A percentile compares a stretch with the other conserved stretches of the same genome.
Conservation (phyloP, 2,329 filamentous ascomycete genomes). For the Epichloe baconii region DNA sequence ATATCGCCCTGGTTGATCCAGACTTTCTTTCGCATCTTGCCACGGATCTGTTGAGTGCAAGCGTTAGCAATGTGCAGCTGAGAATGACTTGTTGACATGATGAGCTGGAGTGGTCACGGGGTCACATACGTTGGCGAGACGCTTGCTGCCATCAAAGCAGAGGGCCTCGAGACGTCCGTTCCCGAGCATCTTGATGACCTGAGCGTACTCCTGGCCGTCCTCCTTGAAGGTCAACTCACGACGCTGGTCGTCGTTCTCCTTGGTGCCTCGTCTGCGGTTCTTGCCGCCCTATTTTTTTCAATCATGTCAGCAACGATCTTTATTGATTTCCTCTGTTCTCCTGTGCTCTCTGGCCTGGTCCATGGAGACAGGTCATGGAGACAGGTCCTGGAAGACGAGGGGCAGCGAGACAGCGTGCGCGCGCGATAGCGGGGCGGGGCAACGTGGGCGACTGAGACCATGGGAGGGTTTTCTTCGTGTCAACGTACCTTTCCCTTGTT, state of each 20-base stretch:
- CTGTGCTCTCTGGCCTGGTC: neutral
- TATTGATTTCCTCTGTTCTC: too few species aligned
- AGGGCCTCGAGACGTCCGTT: conserved; percentile 86
- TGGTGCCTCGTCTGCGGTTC: conserved; percentile 96
- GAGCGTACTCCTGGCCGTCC: conserved; percentile 63
- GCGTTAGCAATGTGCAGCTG: neutral
- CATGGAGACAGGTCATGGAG: neutral
- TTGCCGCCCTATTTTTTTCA: conserved; percentile 68
- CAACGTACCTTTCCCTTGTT: conserved; percentile 91
- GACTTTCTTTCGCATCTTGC: conserved; percentile 98
- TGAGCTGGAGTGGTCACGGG: too few species aligned
- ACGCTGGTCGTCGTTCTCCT: conserved; percentile 98
- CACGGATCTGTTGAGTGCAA: conserved; percentile 37
- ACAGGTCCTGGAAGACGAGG: neutral
- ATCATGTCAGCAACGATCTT: conserved; percentile 5
- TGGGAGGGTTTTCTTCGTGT: neutral
- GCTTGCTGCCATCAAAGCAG: conserved; percentile 73
- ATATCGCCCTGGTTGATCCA: conserved; percentile 99
- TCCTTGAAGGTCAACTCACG: conserved; percentile 98
- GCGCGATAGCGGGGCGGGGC: conserved; percentile 17
- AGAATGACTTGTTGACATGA: too few species aligned
- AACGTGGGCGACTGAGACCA: conserved; percentile 1
- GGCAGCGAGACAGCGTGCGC: neutral
- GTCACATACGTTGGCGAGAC: conserved; percentile 26
- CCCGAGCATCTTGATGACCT: conserved; percentile 75